phyloP scores from a whole-genome alignment of 2,329 filamentous ascomycete species.

The Trichoderma brevicompactum region DNA sequence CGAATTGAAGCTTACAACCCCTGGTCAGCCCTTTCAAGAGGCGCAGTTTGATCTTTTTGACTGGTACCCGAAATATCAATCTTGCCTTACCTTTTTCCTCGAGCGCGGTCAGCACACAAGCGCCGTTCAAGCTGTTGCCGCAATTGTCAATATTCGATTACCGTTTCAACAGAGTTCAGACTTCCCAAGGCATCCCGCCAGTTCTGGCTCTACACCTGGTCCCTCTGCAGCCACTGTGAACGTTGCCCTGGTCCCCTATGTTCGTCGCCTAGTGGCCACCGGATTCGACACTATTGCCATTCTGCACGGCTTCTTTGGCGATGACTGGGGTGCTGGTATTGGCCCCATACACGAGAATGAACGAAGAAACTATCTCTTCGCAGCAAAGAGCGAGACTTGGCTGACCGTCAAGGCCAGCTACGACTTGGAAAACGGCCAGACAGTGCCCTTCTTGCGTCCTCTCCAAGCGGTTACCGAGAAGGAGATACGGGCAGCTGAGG shows the following conservation, averaged over 20 bases:
- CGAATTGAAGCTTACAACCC: slow-evolving; percentile 3
- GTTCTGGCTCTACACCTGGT: background rate
- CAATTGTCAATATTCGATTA: slow-evolving; percentile 88
- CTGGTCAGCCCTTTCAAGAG: slow-evolving; percentile 50
- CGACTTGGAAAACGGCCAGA: slow-evolving; percentile 82
- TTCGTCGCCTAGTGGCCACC: slow-evolving; percentile 86
- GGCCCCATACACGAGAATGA: slow-evolving; percentile 86
- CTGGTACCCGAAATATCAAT: slow-evolving; percentile 91
- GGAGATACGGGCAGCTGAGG: slow-evolving; percentile 83
- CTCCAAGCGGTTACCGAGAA: slow-evolving; percentile 75
- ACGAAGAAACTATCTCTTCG: slow-evolving; percentile 91
- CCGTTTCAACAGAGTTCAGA: slow-evolving; percentile 72
- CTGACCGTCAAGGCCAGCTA: slow-evolving; percentile 86
- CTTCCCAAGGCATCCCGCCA: slow-evolving; percentile 30
- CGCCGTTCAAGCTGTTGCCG: slow-evolving; percentile 83
- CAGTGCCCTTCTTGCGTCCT: slow-evolving; percentile 83
- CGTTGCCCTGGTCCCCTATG: slow-evolving; percentile 73
- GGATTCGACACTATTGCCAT: slow-evolving; percentile 86
- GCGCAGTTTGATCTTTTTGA: slow-evolving; percentile 78
- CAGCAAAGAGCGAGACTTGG: slow-evolving; percentile 92
- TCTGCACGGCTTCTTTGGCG: slow-evolving; percentile 96
- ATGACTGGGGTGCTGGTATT: slow-evolving; percentile 82
- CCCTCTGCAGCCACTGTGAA: slow-evolving; percentile 37
- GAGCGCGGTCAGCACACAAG: slow-evolving; percentile 85
- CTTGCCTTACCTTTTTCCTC: slow-evolving; percentile 87